Percentiles rank a stretch among this genome's conserved stretches.
These are phyloP conservation scores for Climacium dendroides DNA, from an alignment of 225 moss, liverwort and hornwort genomes.

Conservation along the genomic window DNA sequence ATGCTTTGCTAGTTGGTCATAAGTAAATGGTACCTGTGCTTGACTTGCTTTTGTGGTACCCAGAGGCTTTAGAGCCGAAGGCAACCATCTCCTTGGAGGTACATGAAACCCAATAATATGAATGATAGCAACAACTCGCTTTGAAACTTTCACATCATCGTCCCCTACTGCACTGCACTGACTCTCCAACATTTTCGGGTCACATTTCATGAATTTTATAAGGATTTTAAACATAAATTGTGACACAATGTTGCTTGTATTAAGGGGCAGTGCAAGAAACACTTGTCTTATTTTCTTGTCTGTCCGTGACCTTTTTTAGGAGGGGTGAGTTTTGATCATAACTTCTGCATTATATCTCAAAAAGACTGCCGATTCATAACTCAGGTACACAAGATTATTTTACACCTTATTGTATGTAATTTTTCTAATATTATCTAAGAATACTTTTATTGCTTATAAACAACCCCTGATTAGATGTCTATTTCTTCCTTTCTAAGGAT, in stretches of 20 bases:
- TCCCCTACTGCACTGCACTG: constrained; percentile 77
- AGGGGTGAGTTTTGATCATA: background rate
- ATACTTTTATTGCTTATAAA: background rate
- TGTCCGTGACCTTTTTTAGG: background rate
- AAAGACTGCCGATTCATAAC: background rate
- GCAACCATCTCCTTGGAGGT: constrained; percentile 48
- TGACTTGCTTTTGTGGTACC: constrained; percentile 21
- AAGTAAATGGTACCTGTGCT: constrained; percentile 23
- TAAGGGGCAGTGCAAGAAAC: background rate
- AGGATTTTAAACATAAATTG: background rate
- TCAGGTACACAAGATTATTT: background rate
- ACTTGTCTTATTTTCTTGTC: background rate
- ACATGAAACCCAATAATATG: constrained; percentile 68
- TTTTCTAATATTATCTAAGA: background rate
- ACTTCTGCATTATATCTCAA: background rate
- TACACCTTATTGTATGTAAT: background rate
- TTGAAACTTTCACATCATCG: constrained; percentile 53
- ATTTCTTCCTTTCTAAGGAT: background rate
- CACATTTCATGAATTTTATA: background rate
- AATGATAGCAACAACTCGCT: constrained; percentile 46
- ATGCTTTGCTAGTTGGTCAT: background rate
- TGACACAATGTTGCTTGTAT: background rate
- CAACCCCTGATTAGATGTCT: background rate
- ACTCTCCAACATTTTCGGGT: background rate
- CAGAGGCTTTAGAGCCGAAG: constrained; percentile 30